Base-by-base conservation (phyloP, 2,329 filamentous ascomycete species). In the Nannizziopsis barbatae region DNA sequence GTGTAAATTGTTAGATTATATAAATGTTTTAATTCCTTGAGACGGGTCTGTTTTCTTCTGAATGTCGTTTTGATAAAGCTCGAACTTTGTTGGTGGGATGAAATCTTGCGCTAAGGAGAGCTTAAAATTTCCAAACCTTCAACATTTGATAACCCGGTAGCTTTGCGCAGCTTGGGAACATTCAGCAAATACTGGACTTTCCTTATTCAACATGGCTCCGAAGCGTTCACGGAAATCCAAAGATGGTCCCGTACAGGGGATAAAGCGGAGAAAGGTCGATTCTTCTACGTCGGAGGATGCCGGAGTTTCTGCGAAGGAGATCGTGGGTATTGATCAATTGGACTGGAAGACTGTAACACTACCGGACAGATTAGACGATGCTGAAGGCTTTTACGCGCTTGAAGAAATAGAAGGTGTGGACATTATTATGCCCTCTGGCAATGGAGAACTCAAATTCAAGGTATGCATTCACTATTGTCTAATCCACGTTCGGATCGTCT, bases 401-500 rank as follows among this genome's bases (percentile, higher is more conserved):
- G 88, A 98, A 60, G 89, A 96, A 59, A 83, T 96, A 41, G 86
- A 94, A 12, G 87, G 86, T 45, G 86, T 98, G 1, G 85, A 95
- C 27, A 75, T 98, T n/a, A 71, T 94, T 37, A 78, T 75, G 53
- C 68, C 73, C 18, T 57, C 59, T 2, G 74, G 82, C 27, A 80
- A 79, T 6, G 68, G 73, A 32, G 57, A 65, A 33, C 47, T 72
- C 36, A 61, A 63, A 48, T 72, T 70, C 53, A 66, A 65, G 63
- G 69, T 69, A 35, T 5, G 42, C 20, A 12, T 12, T 42, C 22
- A 27, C 22, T 4, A 27, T 30, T 22, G n/a, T 30, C 9, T 27
- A 27, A 4, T 27, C 7, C 22, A 14, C 2, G 22, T 33, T 18
- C 37, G 22, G 40, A 42, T 48, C 45, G 14, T 14, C 38, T 42